Evolutionary conservation across 78 protist genomes (phyloP).

Genomic region (Planoprotostelium fungivorum): DNA sequence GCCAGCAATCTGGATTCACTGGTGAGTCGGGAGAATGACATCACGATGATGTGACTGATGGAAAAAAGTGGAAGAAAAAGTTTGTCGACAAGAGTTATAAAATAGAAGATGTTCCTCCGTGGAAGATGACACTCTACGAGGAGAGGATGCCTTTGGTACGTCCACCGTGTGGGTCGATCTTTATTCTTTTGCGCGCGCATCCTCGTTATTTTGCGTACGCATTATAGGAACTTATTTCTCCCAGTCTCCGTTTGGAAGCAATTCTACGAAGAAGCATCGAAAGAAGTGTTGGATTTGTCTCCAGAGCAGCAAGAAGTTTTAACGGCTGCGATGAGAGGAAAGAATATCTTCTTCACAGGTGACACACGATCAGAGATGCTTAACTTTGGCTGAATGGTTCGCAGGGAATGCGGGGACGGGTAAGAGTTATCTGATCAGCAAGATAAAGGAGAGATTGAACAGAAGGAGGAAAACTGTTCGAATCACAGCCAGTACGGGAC

Average conservation of each 20-base stretch:
- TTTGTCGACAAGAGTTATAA: neutral
- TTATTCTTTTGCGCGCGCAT: too few species aligned
- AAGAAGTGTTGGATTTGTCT: neutral
- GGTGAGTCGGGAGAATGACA: neutral
- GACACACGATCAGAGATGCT: neutral
- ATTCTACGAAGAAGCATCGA: neutral
- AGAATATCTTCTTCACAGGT: slow-evolving; percentile 68
- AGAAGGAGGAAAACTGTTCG: slow-evolving; percentile 2
- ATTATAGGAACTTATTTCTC: neutral
- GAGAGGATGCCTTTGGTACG: neutral
- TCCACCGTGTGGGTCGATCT: too few species aligned
- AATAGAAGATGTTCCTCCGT: neutral
- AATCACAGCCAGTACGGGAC: slow-evolving; percentile 75
- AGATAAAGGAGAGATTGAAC: slow-evolving; percentile 21
- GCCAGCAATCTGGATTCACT: too few species aligned
- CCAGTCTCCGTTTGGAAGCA: neutral
- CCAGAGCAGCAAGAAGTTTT: slow-evolving; percentile 33
- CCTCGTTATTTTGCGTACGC: neutral
- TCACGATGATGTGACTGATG: neutral
- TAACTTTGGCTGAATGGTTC: neutral
- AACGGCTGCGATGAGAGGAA: slow-evolving; percentile 15
- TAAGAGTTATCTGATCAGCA: slow-evolving; percentile 51
- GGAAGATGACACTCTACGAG: neutral
- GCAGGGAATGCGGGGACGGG: slow-evolving; percentile 78
- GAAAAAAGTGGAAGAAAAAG: neutral